phyloP scores from a whole-genome alignment of 495 filamentous ascomycete species.

The Penicillium waksmanii region DNA sequence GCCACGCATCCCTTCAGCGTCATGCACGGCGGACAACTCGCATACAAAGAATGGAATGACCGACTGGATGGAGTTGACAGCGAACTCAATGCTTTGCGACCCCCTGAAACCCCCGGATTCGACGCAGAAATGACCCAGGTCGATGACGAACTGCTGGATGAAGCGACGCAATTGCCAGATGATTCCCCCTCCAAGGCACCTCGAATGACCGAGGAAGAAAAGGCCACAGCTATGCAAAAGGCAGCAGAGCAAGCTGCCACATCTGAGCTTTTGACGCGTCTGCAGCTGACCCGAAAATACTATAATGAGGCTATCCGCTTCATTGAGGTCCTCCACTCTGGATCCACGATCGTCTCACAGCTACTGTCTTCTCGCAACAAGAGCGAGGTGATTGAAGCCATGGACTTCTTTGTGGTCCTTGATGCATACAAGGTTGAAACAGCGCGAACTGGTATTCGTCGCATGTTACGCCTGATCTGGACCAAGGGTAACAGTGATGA shows the following conservation, averaged over 20 bases:
- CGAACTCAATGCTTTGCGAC: slow-evolving; percentile 80
- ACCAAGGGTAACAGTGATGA: slow-evolving; percentile 99
- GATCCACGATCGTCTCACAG: slow-evolving; percentile 77
- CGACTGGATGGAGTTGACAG: slow-evolving; percentile 78
- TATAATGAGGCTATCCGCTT: slow-evolving; percentile 91
- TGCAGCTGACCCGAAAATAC: slow-evolving; percentile 87
- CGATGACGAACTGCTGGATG: slow-evolving; percentile 80
- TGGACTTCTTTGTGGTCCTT: slow-evolving; percentile 95
- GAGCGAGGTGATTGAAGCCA: slow-evolving; percentile 96
- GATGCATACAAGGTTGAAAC: slow-evolving; percentile 96
- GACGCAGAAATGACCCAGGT: slow-evolving; percentile 62
- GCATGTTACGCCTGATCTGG: slow-evolving; percentile 97
- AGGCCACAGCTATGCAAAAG: slow-evolving; percentile 57
- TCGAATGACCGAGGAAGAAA: slow-evolving; percentile 62
- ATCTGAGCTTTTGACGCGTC: slow-evolving; percentile 78
- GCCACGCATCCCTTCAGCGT: slow-evolving; percentile 92
- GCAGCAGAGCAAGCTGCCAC: slow-evolving; percentile 73
- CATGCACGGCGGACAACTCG: slow-evolving; percentile 87
- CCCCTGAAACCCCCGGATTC: slow-evolving; percentile 76
- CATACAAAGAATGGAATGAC: slow-evolving; percentile 79
- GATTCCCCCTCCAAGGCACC: slow-evolving; percentile 65
- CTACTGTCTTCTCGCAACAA: slow-evolving; percentile 93
- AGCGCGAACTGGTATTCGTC: slow-evolving; percentile 82
- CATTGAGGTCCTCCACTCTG: slow-evolving; percentile 88
- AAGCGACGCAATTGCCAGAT: slow-evolving; percentile 79